These are phyloP conservation scores for Sugiyamaella neomexicana DNA, from an alignment of 1,139 yeast genomes.

Conservation along the genomic window DNA sequence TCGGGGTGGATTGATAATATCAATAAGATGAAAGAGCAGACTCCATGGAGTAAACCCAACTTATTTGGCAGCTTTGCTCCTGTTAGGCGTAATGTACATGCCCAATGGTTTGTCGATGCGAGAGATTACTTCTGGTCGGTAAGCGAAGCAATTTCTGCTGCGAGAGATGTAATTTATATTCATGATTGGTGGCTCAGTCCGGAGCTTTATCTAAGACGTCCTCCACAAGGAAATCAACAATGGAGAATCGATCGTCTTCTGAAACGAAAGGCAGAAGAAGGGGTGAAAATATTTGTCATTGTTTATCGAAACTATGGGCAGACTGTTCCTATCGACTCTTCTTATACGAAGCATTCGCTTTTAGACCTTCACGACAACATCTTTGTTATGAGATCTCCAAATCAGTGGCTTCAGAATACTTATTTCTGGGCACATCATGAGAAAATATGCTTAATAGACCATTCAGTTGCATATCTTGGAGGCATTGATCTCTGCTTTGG, in stretches of 20 bases:
- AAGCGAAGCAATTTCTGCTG: constrained; percentile 88
- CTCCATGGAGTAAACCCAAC: constrained; percentile 70
- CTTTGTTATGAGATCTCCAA: constrained; percentile 91
- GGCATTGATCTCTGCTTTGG: constrained; percentile 97
- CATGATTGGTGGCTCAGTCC: constrained; percentile 99
- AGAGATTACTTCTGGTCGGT: constrained; percentile 97
- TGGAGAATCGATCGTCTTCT: constrained; percentile 89
- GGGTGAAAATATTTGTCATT: constrained; percentile 89
- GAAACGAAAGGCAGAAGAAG: constrained; percentile 88
- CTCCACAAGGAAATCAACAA: constrained; percentile 92
- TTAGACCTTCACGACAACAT: constrained; percentile 82
- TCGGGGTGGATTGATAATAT: constrained; percentile 77
- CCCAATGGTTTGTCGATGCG: constrained; percentile 97
- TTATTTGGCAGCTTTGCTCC: constrained; percentile 95
- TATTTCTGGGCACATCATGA: constrained; percentile 99
- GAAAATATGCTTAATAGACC: constrained; percentile 83
- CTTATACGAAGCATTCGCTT: constrained; percentile 91
- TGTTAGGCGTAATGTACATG: constrained; percentile 75
- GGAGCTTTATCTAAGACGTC: constrained; percentile 86
- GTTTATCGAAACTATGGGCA: constrained; percentile 94
- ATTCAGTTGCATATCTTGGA: constrained; percentile 86
- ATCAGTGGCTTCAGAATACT: constrained; percentile 88
- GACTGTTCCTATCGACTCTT: constrained; percentile 90
- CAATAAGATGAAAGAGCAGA: constrained; percentile 62
- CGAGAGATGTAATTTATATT: constrained; percentile 88